Conservation (phyloP, 352 stramenopile species). For the Pythium apleroticum region DNA sequence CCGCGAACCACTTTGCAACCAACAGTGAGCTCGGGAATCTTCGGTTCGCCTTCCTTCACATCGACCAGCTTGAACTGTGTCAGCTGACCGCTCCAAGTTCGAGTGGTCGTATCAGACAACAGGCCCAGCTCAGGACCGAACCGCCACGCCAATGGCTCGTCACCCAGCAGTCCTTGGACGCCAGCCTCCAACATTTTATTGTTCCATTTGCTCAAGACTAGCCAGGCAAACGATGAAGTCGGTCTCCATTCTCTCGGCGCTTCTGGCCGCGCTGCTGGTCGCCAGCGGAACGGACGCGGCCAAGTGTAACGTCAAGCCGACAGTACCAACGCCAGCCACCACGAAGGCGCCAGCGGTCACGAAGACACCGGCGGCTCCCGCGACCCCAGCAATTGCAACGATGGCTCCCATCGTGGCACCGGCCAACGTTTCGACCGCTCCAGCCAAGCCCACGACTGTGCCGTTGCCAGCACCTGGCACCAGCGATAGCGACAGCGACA, state of each 20-base stretch:
- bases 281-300: not conserved
- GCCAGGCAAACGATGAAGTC: not conserved
- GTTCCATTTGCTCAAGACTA: slow-evolving; percentile 52
- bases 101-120: slow-evolving; percentile 60
- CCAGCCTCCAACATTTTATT: slow-evolving; percentile 59
- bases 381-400: too few species aligned
- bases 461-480: not conserved
- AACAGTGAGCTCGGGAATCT: slow-evolving; percentile 64
- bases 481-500: not conserved
- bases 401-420: not conserved
- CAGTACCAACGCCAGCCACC: not conserved
- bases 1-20: slow-evolving; percentile 89
- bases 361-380: not conserved
- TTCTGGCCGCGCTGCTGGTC: not conserved
- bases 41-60: slow-evolving; percentile 41
- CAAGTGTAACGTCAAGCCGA: not conserved
- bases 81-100: slow-evolving; percentile 76
- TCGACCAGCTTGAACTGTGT: slow-evolving; percentile 65
- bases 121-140: slow-evolving; percentile 78
- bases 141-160: slow-evolving; percentile 51
- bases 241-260: not conserved
- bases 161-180: slow-evolving; percentile 66
- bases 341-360: not conserved
- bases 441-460: not conserved
- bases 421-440: not conserved